Percentiles rank a stretch among this genome's conserved stretches.
Conservation (phyloP, 495 filamentous ascomycete species). For the Acidomyces sp. region DNA sequence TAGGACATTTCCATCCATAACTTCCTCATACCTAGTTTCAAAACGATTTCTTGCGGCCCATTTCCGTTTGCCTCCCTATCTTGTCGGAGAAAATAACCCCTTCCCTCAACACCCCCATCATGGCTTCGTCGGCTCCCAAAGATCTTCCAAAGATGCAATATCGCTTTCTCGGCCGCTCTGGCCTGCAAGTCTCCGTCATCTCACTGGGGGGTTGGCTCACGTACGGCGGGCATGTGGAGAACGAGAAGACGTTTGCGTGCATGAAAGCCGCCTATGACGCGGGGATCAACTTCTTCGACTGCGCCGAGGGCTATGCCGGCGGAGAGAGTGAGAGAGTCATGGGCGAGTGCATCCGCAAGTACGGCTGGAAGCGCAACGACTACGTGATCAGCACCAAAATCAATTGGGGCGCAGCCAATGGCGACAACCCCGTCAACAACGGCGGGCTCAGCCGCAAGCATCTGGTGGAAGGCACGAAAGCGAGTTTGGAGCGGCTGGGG, state of each 20-base stretch:
- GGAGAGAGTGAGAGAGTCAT: slow-evolving; percentile 64
- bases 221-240: slow-evolving; percentile 58
- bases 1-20: too few relatives aligned
- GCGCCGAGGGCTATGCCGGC: slow-evolving; percentile 39
- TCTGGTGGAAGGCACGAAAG: slow-evolving; percentile 56
- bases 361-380: slow-evolving; percentile 65
- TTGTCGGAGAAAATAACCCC: too few relatives aligned
- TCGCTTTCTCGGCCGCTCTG: slow-evolving; percentile 60
- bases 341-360: slow-evolving; percentile 54
- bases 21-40: too few relatives aligned
- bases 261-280: slow-evolving; percentile 65
- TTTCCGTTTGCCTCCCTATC: too few relatives aligned
- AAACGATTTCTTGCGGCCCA: too few relatives aligned
- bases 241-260: slow-evolving; percentile 51
- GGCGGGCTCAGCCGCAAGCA: slow-evolving; percentile 72
- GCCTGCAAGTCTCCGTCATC: slow-evolving; percentile 62
- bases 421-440: slow-evolving; percentile 57
- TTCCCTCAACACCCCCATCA: not conserved
- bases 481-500: slow-evolving; percentile 53
- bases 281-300: slow-evolving; percentile 62
- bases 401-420: slow-evolving; percentile 51
- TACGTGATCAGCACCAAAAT: slow-evolving; percentile 81
- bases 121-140: slow-evolving; percentile 5
- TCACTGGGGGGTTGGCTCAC: slow-evolving; percentile 66
- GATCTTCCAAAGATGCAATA: slow-evolving; percentile 56